Evolutionary conservation across 257 asterid genomes (phyloP), one percentile per base, ranked within the genome.

Genomic region (Linderniella brevidens): DNA sequence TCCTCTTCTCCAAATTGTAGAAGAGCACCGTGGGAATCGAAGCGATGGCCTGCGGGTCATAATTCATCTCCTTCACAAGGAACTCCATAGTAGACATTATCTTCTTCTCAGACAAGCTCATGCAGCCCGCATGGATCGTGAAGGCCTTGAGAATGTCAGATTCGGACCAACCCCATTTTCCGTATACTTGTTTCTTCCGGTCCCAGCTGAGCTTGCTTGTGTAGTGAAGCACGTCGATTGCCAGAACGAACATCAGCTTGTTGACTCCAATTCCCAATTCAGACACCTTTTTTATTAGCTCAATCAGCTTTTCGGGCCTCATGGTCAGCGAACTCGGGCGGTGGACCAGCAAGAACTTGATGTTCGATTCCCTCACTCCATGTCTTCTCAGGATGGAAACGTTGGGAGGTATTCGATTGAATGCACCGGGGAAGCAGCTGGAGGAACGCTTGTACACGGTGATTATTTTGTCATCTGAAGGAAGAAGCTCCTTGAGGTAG

Each of bases 161-260:
- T 11, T 62, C 67, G 0, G 67, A 68, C 67, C 60, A 68, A 0
- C 74, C 74, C 13, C 60, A 63, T 13, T 40, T 55, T 36, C 15
- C 19, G 43, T 62, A 67, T 16, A 52, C 18, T 11, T 51, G 56
- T 56, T 18, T 42, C 32, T 59, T 59, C 8, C 11, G 50, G 37
- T 53, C 43, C 43, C 48, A 41, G 6, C 55, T 49, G 3, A 54
- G 41, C 5, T 56, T 46, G 13, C 51, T 40, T 54, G 49, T 17
- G 2, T 35, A 15, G 15, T 13, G n/a, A 8, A 63, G 16, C 58
- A 53, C 50, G 14, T 25, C 32, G 56, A 63, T 32, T 49, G 67
- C 74, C 1, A 6, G 9, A 8, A 39, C 7, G 13, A 59, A 59
- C 0, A 0, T 17, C 4, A 0, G 8, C 1, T 15, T 52, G 15